phyloP scores from a whole-genome alignment of 2,329 filamentous ascomycete genomes.

The Mycocentrospora acerina region DNA sequence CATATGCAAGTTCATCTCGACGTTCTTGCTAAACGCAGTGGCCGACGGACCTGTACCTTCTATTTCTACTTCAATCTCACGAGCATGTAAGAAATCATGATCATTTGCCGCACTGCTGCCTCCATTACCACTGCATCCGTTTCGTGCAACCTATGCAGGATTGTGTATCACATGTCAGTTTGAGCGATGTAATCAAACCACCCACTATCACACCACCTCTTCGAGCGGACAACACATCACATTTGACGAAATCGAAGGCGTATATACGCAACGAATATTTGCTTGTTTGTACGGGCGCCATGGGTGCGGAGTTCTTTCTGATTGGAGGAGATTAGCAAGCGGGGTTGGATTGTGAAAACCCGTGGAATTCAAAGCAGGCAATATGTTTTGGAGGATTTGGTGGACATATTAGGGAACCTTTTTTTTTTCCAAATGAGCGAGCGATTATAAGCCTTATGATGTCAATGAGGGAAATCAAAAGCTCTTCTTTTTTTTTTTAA shows the following conservation, averaged over 20 bases:
- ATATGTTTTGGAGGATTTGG: constrained; percentile 18
- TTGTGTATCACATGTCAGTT: too few relatives aligned
- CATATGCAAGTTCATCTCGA: constrained; percentile 27
- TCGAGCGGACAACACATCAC: too few relatives aligned
- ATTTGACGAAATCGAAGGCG: not conserved
- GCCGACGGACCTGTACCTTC: constrained; percentile 41
- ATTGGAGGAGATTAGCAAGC: constrained; percentile 17
- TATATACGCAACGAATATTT: too few relatives aligned
- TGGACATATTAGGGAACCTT: constrained; percentile 24
- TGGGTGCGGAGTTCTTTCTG: constrained; percentile 19
- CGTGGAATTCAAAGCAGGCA: constrained; percentile 2
- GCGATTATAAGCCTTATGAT: constrained; percentile 29
- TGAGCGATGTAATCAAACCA: constrained; percentile 3
- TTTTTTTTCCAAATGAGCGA: constrained; percentile 22
- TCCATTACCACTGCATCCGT: constrained; percentile 7
- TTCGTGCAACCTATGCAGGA: too few relatives aligned
- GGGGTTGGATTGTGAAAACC: constrained; percentile 6
- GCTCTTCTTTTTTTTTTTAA: constrained; percentile 33
- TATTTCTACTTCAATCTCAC: constrained; percentile 25
- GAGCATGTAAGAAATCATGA: constrained; percentile 15
- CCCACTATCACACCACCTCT: constrained; percentile 1
- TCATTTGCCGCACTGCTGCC: constrained; percentile 20
- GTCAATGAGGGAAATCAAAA: constrained; percentile 45
- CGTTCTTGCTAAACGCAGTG: constrained; percentile 31
- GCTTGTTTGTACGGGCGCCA: not conserved